A percentile compares a stretch with the other conserved stretches of the same genome.
phyloP scores from a whole-genome alignment of 2,329 filamentous ascomycete genomes.

The Trichoderma semiorbis region DNA sequence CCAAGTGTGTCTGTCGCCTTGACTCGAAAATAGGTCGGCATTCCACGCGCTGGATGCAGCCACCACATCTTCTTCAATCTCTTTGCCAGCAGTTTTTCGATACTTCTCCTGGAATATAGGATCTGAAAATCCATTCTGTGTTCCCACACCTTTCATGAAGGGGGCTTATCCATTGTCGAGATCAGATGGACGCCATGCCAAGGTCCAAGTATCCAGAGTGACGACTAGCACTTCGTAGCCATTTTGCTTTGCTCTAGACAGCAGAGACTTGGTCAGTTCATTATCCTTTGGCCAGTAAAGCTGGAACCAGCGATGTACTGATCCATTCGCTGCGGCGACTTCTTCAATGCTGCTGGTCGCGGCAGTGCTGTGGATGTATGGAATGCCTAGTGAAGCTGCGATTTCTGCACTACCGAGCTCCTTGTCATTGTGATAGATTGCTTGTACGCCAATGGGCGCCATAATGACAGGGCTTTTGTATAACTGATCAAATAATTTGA shows the following conservation, averaged over 20 bases:
- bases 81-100: not conserved
- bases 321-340: not conserved
- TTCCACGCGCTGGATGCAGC: not conserved
- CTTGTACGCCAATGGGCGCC: not conserved
- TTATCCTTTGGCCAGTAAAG: not conserved
- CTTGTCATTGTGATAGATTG: not conserved
- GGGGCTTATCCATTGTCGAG: not conserved
- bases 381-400: not conserved
- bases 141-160: not conserved
- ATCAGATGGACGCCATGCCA: not conserved
- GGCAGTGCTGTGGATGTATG: not conserved
- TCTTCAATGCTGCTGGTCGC: not conserved
- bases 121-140: not conserved
- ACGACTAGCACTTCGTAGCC: not conserved
- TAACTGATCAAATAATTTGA: not conserved
- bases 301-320: not conserved
- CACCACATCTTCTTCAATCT: not conserved
- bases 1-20: not conserved
- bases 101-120: not conserved
- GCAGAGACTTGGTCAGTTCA: not conserved
- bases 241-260: not conserved
- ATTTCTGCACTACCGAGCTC: not conserved
- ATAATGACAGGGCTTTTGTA: not conserved
- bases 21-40: not conserved
- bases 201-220: not conserved